phyloP scores from a whole-genome alignment of 2,329 filamentous ascomycete genomes.

The Aspergillus neoniger region DNA sequence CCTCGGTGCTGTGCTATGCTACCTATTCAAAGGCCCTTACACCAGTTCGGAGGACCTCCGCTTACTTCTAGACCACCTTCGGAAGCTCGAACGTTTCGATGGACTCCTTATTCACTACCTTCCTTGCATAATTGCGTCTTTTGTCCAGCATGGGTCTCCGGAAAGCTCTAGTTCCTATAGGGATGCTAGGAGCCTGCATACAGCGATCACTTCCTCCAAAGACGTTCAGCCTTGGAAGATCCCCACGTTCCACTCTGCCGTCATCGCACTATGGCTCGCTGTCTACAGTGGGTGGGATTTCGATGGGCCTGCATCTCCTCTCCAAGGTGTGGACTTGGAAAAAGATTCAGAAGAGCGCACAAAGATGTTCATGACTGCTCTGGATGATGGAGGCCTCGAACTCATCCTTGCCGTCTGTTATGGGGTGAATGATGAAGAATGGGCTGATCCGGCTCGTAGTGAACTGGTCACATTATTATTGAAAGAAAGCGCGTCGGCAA shows the following conservation, averaged over 20 bases:
- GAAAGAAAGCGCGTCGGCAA: constrained; percentile 71
- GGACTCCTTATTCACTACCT: constrained; percentile 75
- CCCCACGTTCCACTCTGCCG: constrained; percentile 74
- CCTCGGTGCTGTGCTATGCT: constrained; percentile 75
- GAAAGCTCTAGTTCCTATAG: constrained; percentile 68
- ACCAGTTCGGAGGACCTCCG: constrained; percentile 72
- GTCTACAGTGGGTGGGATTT: constrained; percentile 91
- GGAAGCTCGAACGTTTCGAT: constrained; percentile 75
- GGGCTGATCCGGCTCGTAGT: constrained; percentile 82
- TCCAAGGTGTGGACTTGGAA: constrained; percentile 63
- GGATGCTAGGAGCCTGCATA: constrained; percentile 71
- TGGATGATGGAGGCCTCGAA: constrained; percentile 89
- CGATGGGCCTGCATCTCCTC: constrained; percentile 64
- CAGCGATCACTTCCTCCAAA: constrained; percentile 64
- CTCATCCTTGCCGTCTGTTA: constrained; percentile 84
- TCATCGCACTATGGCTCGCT: constrained; percentile 82
- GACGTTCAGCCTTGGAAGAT: constrained; percentile 73
- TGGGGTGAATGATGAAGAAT: constrained; percentile 76
- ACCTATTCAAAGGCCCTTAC: constrained; percentile 74
- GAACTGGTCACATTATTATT: constrained; percentile 82
- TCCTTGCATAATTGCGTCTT: constrained; percentile 74
- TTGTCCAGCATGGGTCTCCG: constrained; percentile 75
- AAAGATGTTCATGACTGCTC: constrained; percentile 70
- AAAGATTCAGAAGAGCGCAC: constrained; percentile 70
- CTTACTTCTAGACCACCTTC: constrained; percentile 67